These are phyloP conservation scores for Cytospora mali DNA, from an alignment of 2,329 filamentous ascomycete genomes.

Conservation along the genomic window DNA sequence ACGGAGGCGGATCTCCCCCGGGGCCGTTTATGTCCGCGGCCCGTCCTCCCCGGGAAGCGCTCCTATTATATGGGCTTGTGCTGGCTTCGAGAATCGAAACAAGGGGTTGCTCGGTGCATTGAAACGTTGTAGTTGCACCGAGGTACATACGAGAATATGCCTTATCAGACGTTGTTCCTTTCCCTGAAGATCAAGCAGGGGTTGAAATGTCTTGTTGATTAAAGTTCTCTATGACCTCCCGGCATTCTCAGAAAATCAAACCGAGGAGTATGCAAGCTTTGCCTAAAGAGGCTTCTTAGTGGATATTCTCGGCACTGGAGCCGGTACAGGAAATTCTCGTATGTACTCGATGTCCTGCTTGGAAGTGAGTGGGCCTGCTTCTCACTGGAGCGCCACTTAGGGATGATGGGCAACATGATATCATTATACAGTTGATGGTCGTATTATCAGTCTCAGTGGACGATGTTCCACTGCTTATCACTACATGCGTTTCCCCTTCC, in stretches of 20 bases:
- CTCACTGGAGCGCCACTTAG: constrained; percentile 14
- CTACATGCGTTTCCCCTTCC: too few species aligned
- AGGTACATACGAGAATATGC: neutral
- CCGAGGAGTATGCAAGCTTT: neutral
- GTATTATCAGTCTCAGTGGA: neutral
- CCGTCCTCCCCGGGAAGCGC: neutral
- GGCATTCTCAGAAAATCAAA: neutral
- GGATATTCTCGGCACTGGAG: constrained; percentile 7
- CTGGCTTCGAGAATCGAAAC: neutral
- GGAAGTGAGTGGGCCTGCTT: neutral
- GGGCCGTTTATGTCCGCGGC: neutral
- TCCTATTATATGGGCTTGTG: neutral
- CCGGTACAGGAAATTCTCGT: neutral
- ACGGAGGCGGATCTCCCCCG: neutral
- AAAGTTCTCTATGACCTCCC: neutral
- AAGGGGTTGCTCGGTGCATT: neutral
- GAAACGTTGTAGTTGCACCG: neutral
- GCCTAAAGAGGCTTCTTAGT: neutral
- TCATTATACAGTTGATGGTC: neutral
- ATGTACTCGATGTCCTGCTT: too few species aligned
- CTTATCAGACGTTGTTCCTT: too few species aligned
- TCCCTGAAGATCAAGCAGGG: neutral
- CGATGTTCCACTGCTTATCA: neutral
- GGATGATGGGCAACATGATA: neutral
- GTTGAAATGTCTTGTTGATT: too few species aligned